phyloP scores from a whole-genome alignment of 352 stramenopile genomes.

The Pythium sp. region DNA sequence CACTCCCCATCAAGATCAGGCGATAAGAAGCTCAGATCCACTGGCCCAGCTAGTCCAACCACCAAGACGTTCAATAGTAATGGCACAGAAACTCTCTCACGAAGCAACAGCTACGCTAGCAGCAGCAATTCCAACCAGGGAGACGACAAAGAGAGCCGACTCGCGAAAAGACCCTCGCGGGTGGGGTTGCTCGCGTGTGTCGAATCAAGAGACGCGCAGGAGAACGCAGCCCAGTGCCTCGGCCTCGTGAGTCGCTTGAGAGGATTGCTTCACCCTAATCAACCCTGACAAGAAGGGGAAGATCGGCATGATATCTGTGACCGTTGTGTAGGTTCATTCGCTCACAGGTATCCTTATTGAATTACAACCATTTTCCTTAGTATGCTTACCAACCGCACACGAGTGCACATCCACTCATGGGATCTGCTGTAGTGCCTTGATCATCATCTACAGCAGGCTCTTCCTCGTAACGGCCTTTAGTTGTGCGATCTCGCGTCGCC shows the following conservation, averaged over 20 bases:
- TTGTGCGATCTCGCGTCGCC: constrained; percentile 44
- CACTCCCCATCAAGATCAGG: background rate
- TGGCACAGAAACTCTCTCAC: background rate
- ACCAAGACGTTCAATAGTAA: background rate
- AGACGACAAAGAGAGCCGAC: background rate
- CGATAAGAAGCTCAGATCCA: background rate
- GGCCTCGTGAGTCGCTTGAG: background rate
- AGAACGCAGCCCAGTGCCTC: constrained; percentile 10
- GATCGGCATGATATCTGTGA: too few species aligned
- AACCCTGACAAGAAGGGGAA: background rate
- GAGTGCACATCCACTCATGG: too few species aligned
- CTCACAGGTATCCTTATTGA: too few species aligned
- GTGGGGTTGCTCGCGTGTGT: background rate
- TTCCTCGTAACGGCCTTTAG: constrained; percentile 28
- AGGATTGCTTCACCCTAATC: background rate
- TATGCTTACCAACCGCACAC: background rate
- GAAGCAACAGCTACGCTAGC: background rate
- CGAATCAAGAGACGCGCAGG: constrained; percentile 12
- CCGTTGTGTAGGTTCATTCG: too few species aligned
- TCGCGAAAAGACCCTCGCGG: constrained; percentile 8
- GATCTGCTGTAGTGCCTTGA: too few species aligned
- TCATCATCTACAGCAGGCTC: constrained; percentile 10
- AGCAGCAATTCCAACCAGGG: background rate
- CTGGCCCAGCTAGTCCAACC: background rate
- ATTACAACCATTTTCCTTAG: too few species aligned